Base-by-base conservation (phyloP, 306 rosid genomes). In the Vigna reflexopilosa region DNA sequence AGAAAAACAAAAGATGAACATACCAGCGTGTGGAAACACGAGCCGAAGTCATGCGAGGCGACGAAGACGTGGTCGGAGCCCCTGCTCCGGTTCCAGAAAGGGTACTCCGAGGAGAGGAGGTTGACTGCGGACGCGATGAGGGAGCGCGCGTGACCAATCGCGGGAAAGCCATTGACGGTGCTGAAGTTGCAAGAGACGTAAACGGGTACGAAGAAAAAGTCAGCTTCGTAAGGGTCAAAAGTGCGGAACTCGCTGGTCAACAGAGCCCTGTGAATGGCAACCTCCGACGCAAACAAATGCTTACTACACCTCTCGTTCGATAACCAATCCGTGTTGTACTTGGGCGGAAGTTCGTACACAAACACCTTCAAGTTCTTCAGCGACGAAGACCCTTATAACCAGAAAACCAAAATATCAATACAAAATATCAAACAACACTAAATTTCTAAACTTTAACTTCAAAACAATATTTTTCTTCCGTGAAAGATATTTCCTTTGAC, bases 131-230 rank as follows among this genome's bases (percentile, higher is more conserved):
- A 93, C 45, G 90, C 45, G 9, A 96, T 62, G 5, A 96, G 91
- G 0, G 86, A 47, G 9, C 99, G 96, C 1, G 99, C 99, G 81
- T 96, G 98, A 48, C 97, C 98, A 14, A 93, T 91, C 32, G 98
- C 97, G 0, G 97, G 99, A 87, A 96, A 96, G 38, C 99, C 99
- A 67, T 93, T 93, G 3, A 89, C 80, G 78, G 90, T 78, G 88
- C 98, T 96, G 87, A 96, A 96, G 75, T 96, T 96, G 88, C 99
- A 96, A 28, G 99, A 93, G 0, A 96, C 98, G 70, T 96, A 96
- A 49, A 96, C 94, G 0, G 99, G 99, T 11, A 96, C 99, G 82
- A 93, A 93, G 89, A 96, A 96, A 73, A 96, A 91, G 72, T 93
- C 97, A 17, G 98, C 99, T 13, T 89, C 91, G 55, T 80, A 82